phyloP scores from a whole-genome alignment of 2,329 filamentous ascomycete species.

The Orbilia javanica region DNA sequence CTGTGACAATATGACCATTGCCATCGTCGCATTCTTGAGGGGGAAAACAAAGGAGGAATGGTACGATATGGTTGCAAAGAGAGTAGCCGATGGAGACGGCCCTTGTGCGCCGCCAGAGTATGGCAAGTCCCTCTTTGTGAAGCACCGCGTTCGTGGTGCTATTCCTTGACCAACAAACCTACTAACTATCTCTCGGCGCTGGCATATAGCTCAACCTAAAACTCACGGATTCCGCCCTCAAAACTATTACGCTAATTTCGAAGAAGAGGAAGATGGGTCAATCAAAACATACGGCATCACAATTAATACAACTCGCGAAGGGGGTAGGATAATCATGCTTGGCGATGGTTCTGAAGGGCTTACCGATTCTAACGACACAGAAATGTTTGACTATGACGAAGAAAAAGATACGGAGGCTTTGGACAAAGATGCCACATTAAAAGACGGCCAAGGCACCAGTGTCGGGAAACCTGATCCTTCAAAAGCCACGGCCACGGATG shows the following conservation, averaged over 20 bases:
- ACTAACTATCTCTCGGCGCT: constrained; percentile 18
- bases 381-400: constrained; percentile 94
- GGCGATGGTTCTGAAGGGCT: constrained; percentile 94
- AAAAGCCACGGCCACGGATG: constrained; percentile 24
- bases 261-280: constrained; percentile 68
- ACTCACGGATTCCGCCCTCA: constrained; percentile 73
- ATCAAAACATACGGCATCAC: constrained; percentile 57
- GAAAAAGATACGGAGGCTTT: constrained; percentile 62
- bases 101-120: constrained; percentile 99
- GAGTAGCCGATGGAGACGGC: constrained; percentile 95
- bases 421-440: constrained; percentile 60
- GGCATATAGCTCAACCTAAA: constrained; percentile 62
- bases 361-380: constrained; percentile 87
- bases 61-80: constrained; percentile 94
- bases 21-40: constrained; percentile 82
- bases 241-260: constrained; percentile 72
- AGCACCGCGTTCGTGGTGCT: not conserved
- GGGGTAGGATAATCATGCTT: constrained; percentile 90
- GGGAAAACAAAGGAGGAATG: constrained; percentile 96
- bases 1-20: constrained; percentile 99
- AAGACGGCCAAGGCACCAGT: constrained; percentile 5
- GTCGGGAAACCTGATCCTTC: constrained; percentile 11
- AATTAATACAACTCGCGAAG: constrained; percentile 41
- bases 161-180: not conserved
- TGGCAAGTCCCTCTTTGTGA: constrained; percentile 78